phyloP scores from a whole-genome alignment of 257 asterid species.

The Lycium ferocissimum region DNA sequence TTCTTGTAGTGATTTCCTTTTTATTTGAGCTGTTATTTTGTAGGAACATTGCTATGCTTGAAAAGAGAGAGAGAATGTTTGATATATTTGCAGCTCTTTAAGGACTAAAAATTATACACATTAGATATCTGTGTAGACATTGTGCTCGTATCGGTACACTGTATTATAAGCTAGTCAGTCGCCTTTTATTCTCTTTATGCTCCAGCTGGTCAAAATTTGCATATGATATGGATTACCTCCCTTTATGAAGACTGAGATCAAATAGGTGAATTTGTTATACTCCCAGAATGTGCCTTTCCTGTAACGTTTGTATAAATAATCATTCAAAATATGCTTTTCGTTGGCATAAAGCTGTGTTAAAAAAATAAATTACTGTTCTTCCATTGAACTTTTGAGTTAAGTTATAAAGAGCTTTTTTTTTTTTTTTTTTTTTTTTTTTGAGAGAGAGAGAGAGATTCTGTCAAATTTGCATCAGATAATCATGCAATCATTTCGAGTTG shows the following conservation, averaged over 20 bases:
- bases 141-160: neutral
- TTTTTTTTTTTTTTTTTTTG: too few species aligned
- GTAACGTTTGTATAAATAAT: neutral
- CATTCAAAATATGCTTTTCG: neutral
- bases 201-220: neutral
- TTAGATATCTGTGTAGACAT: neutral
- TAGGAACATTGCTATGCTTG: neutral
- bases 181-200: neutral
- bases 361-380: too few species aligned
- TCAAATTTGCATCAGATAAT: too few species aligned
- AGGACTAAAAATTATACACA: neutral
- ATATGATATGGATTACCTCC: neutral
- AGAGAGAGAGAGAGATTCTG: too few species aligned
- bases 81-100: neutral
- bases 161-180: neutral
- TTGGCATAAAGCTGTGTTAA: neutral
- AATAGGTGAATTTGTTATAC: neutral
- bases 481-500: too few species aligned
- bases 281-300: neutral
- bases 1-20: too few species aligned
- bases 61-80: neutral
- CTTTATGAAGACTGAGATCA: neutral
- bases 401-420: too few species aligned
- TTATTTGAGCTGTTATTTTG: neutral
- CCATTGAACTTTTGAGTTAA: too few species aligned